phyloP scores from a whole-genome alignment of 2,329 filamentous ascomycete genomes.

The Aureobasidium sp. region DNA sequence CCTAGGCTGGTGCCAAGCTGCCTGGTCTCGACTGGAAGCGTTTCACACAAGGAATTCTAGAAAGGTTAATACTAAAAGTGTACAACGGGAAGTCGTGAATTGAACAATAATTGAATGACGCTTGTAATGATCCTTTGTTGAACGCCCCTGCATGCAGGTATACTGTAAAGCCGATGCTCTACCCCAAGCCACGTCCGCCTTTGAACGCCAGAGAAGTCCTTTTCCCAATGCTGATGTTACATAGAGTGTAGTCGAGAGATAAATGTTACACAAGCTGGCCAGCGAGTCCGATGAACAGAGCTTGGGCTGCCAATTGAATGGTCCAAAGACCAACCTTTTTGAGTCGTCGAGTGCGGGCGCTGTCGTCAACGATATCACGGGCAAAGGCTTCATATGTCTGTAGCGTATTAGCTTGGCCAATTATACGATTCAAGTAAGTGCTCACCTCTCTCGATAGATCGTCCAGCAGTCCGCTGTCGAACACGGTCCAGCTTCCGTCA shows the following conservation, averaged over 20 bases:
- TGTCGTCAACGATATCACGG: constrained; percentile 81
- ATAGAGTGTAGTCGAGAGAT: background rate
- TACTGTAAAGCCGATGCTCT: background rate
- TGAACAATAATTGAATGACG: background rate
- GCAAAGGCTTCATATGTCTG: constrained; percentile 89
- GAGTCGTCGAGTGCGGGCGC: constrained; percentile 75
- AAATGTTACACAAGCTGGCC: constrained; percentile 56
- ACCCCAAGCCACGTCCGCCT: background rate
- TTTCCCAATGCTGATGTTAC: constrained; percentile 8
- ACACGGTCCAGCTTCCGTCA: constrained; percentile 90
- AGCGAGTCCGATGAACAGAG: constrained; percentile 89
- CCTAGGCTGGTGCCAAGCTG: too few species aligned
- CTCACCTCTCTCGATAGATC: constrained; percentile 76
- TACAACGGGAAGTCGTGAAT: constrained; percentile 6
- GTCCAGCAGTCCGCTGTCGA: constrained; percentile 88
- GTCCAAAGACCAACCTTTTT: constrained; percentile 98
- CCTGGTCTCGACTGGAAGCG: background rate
- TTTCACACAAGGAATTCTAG: background rate
- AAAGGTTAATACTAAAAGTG: background rate
- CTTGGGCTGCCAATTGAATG: constrained; percentile 82
- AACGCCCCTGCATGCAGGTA: background rate
- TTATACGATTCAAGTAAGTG: constrained; percentile 3
- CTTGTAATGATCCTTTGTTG: background rate
- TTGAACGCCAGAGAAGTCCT: background rate
- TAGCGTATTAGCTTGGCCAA: constrained; percentile 5